Evolutionary conservation across 2,329 filamentous ascomycete genomes (phyloP).

Genomic region (Pseudogymnoascus sp.): DNA sequence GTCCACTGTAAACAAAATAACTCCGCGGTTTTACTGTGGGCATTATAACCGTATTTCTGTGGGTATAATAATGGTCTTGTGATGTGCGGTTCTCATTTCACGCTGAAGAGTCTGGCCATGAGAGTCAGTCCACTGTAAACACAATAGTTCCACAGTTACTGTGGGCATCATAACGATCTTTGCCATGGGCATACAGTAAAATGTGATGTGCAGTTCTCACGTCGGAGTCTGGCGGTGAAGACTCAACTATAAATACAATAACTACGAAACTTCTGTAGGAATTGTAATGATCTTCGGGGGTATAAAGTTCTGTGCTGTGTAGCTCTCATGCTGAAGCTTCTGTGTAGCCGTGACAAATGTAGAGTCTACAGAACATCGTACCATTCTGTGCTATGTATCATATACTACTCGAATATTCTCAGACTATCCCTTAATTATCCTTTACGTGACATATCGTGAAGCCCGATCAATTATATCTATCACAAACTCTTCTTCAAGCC

Average conservation of each 20-base stretch:
- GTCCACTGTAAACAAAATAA: neutral
- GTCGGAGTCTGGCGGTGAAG: neutral
- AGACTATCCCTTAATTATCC: too few relatives aligned
- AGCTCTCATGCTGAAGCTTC: neutral
- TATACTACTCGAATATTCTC: neutral
- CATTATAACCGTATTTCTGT: neutral
- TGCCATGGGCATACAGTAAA: neutral
- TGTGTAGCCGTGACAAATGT: neutral
- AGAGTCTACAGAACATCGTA: neutral
- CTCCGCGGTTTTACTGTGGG: neutral
- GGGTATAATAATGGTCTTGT: too few relatives aligned
- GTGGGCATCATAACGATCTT: neutral
- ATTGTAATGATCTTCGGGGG: neutral
- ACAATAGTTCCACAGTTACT: neutral
- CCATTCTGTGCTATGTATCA: neutral
- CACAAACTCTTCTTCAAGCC: conserved; percentile 19
- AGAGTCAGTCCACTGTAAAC: neutral
- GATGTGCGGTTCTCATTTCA: neutral
- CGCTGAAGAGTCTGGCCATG: neutral
- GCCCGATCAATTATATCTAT: neutral
- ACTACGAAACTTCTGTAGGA: neutral
- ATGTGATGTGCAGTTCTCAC: neutral
- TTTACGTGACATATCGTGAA: neutral
- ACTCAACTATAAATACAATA: neutral
- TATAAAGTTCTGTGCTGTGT: neutral